Base-by-base conservation (phyloP, 176 grass and related monocot species). In the Rhynchospora tenuis region DNA sequence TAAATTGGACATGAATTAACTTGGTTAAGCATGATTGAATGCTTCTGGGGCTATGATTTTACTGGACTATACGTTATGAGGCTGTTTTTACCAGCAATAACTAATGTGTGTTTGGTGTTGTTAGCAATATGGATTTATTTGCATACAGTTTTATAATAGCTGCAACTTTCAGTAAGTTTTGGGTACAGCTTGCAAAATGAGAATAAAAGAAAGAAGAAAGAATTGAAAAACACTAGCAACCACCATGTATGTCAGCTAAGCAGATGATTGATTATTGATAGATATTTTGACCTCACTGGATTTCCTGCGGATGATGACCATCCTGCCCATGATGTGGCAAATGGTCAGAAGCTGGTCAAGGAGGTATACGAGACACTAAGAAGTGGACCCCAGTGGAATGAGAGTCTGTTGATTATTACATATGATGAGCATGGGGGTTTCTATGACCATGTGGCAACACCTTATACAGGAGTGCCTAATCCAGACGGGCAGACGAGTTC, bases 351-450 rank as follows among this genome's bases (percentile, higher is more conserved):
- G 31, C 83, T 97, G 7, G 91, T 97, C 11, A 97, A 97, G 92
- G 94, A 97, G 22, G 92, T 98, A 19, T 98, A 98, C 66, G 92
- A 97, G 65, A 67, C 95, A 48, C 85, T 98, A 19, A 84, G 95
- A 27, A 64, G 74, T 31, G 61, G 95, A 19, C 95, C 92, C 47
- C 95, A 93, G 89, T 98, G 95, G 95, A 94, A 98, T 74, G 38
- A 86, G 24, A 94, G 83, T 48, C 81, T 98, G 77, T 59, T 98
- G 68, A 59, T 97, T 51, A 66, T 97, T 81, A 97, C 94, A 8
- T 93, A 97, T 79, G 94, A 97, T 83, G 94, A 97, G 94, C 94
- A 97, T 78, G 94, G 94, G 12, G 92, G 94, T 0, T 97, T 97
- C 81, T 97, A 94, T 54, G 94, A 97, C 76, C 94, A 97, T 65